phyloP scores from a whole-genome alignment of 2,329 filamentous ascomycete species.

The Fusarium pininemorale region DNA sequence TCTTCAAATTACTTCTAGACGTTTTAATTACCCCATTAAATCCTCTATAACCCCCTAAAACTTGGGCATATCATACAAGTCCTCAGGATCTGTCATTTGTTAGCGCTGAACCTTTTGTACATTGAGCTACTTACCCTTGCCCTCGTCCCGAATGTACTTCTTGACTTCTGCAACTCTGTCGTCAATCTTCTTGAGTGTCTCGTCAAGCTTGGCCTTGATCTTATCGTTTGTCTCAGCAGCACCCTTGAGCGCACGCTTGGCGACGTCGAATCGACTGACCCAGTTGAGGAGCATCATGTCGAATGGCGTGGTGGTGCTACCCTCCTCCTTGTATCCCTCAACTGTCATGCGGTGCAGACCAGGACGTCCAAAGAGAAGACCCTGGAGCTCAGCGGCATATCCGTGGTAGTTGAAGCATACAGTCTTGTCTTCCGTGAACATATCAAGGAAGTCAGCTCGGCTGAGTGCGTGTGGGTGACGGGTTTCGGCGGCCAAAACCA shows the following conservation, averaged over 20 bases:
- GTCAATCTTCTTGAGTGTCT: slow-evolving; percentile 58
- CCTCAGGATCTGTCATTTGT: slow-evolving; percentile 29
- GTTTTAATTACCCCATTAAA: background rate
- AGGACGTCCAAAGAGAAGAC: slow-evolving; percentile 67
- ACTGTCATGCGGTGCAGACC: slow-evolving; percentile 62
- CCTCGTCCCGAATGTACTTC: slow-evolving; percentile 61
- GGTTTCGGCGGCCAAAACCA: slow-evolving; percentile 66
- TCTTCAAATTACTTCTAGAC: background rate
- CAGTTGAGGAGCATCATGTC: slow-evolving; percentile 74
- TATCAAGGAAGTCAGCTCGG: slow-evolving; percentile 58
- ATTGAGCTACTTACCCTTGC: slow-evolving; percentile 54
- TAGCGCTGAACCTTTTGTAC: background rate
- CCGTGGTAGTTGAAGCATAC: slow-evolving; percentile 76
- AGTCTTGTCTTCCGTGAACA: slow-evolving; percentile 65
- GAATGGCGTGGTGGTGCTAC: slow-evolving; percentile 73
- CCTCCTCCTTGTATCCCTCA: slow-evolving; percentile 71
- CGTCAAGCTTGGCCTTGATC: slow-evolving; percentile 56
- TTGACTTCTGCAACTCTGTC: slow-evolving; percentile 58
- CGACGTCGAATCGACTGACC: slow-evolving; percentile 69
- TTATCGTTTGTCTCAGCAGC: slow-evolving; percentile 58
- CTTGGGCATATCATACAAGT: slow-evolving; percentile 35
- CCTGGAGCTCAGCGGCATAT: slow-evolving; percentile 68
- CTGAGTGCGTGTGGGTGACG: slow-evolving; percentile 68
- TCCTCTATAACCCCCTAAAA: background rate
- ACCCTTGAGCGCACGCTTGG: slow-evolving; percentile 61